Evolutionary conservation across 331 rosid genomes (phyloP).

Genomic region (Quercus phellos): DNA sequence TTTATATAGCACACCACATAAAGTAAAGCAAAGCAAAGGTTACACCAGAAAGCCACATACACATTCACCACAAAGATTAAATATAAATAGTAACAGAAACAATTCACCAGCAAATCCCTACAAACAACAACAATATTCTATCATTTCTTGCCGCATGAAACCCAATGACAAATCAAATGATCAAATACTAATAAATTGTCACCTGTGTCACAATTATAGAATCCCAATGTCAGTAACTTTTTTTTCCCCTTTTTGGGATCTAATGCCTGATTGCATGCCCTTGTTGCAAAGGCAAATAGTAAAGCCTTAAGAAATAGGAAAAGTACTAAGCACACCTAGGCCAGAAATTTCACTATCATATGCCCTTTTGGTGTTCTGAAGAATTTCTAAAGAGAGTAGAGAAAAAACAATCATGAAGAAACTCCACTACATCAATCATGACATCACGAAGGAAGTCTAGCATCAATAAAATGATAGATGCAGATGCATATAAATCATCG

Average conservation of each 20-base stretch:
- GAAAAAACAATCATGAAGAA: neutral
- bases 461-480: neutral
- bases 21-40: too few relatives aligned
- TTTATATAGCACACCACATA: neutral
- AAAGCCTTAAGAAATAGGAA: neutral
- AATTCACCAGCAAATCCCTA: neutral
- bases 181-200: neutral
- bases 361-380: too few relatives aligned
- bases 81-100: neutral
- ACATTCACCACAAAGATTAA: neutral
- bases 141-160: neutral
- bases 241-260: neutral
- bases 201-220: neutral
- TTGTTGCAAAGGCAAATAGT: neutral
- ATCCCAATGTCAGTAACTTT: neutral
- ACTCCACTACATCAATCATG: neutral
- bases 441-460: neutral
- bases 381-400: too few relatives aligned
- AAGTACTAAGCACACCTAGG: neutral
- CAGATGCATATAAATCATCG: neutral
- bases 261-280: neutral
- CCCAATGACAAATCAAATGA: neutral
- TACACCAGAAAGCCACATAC: neutral
- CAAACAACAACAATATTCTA: neutral
- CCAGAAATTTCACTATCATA: too few relatives aligned